phyloP scores from a whole-genome alignment of 768 basidiomycete species.

The Boletus rubescentipes region DNA sequence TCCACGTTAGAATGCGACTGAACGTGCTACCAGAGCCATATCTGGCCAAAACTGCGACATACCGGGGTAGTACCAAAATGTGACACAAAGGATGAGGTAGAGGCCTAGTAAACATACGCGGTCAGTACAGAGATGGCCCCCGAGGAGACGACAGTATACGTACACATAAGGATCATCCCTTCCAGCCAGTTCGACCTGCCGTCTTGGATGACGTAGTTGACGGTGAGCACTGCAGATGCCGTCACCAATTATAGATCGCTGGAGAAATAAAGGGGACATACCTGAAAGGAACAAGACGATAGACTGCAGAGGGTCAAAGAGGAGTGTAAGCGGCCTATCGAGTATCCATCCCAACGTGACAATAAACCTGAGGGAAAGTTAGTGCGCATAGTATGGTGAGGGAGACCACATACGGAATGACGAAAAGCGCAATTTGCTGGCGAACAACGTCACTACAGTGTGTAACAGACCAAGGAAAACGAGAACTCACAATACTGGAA shows the following conservation, averaged over 20 bases:
- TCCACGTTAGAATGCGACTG: not conserved
- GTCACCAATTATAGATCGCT: not conserved
- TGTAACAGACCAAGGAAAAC: not conserved
- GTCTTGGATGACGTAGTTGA: constrained; percentile 83
- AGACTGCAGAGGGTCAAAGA: constrained; percentile 89
- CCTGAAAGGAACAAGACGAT: constrained; percentile 19
- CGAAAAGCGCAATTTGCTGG: constrained; percentile 71
- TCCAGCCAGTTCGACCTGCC: constrained; percentile 95
- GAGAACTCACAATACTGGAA: constrained; percentile 63
- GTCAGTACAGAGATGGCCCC: not conserved
- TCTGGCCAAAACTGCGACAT: constrained; percentile 6
- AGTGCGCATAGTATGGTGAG: not conserved
- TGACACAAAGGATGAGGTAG: constrained; percentile 55
- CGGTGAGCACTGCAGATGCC: constrained; percentile 64
- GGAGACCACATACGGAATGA: constrained; percentile 50
- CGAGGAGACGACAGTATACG: constrained; percentile 2
- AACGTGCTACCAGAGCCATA: not conserved
- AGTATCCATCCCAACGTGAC: constrained; percentile 80
- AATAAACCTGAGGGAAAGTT: constrained; percentile 48
- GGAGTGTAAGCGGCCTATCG: constrained; percentile 70
- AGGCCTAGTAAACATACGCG: constrained; percentile 35
- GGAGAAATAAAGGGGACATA: constrained; percentile 6
- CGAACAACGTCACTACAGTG: not conserved
- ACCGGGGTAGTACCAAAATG: constrained; percentile 53
- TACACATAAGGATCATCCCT: constrained; percentile 74